phyloP scores from a whole-genome alignment of 352 stramenopile genomes.

The Aphanomyces invadans region DNA sequence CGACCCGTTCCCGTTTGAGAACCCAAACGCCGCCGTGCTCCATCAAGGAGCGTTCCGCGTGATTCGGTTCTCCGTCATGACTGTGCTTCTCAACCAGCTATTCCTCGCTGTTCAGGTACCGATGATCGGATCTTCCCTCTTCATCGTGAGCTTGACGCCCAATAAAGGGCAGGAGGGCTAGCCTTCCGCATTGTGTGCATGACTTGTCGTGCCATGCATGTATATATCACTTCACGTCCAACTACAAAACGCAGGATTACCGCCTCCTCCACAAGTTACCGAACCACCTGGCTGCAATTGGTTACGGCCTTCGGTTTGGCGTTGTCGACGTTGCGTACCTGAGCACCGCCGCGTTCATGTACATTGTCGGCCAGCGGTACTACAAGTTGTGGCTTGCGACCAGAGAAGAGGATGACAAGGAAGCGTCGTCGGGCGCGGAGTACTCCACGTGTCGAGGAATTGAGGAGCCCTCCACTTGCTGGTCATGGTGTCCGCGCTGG shows the following conservation, averaged over 20 bases:
- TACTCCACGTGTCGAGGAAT: no score
- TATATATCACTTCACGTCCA: no score
- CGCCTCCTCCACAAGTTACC: neutral
- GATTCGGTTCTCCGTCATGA: conserved; percentile 13
- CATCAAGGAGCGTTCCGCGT: conserved; percentile 21
- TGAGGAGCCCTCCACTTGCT: no score
- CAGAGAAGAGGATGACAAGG: neutral
- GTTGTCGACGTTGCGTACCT: conserved; percentile 65
- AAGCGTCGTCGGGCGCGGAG: no score
- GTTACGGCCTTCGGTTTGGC: conserved; percentile 40
- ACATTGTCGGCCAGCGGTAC: conserved; percentile 60
- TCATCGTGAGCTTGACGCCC: no score
- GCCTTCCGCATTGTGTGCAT: neutral
- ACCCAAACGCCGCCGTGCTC: conserved; percentile 22
- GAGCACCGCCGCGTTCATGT: conserved; percentile 65
- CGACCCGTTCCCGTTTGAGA: conserved; percentile 26
- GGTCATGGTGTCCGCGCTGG: neutral
- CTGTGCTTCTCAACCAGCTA: conserved; percentile 17
- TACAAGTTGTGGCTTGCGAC: conserved; percentile 22
- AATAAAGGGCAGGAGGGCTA: no score
- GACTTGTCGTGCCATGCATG: no score
- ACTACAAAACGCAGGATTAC: no score
- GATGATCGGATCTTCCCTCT: no score
- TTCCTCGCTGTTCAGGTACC: conserved; percentile 32
- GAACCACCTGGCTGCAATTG: conserved; percentile 1